A percentile compares a stretch with the other conserved stretches of the same genome.
These are phyloP conservation scores for Leccinum variicolor DNA, from an alignment of 768 basidiomycete species.

Conservation along the genomic window DNA sequence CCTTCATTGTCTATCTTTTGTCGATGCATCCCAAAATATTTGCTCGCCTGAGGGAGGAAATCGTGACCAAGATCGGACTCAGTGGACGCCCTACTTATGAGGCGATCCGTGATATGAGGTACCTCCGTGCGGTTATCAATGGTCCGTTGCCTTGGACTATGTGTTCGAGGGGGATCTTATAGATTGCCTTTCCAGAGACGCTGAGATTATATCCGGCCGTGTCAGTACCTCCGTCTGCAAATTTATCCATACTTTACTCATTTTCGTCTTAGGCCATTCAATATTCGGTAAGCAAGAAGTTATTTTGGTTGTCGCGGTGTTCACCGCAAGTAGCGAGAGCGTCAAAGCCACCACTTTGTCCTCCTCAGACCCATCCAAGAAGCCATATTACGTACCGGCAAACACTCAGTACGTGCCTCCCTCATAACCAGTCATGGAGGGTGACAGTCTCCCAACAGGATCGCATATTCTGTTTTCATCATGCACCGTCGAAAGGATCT, in stretches of 20 bases:
- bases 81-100: constrained; percentile 48
- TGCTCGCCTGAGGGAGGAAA: constrained; percentile 50
- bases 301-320: not conserved
- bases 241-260: not conserved
- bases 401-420: constrained; percentile 35
- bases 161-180: not conserved
- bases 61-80: constrained; percentile 49
- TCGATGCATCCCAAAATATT: constrained; percentile 47
- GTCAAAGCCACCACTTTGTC: constrained; percentile 48
- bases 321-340: constrained; percentile 35
- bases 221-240: constrained; percentile 6
- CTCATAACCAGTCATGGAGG: not conserved
- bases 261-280: constrained; percentile 38
- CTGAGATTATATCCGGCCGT: constrained; percentile 55
- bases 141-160: constrained; percentile 32
- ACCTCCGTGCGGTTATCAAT: constrained; percentile 61
- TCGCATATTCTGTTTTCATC: constrained; percentile 53
- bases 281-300: constrained; percentile 35
- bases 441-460: constrained; percentile 23
- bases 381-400: constrained; percentile 33
- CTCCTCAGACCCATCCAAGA: constrained; percentile 20
- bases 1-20: constrained; percentile 42
- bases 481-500: constrained; percentile 66
- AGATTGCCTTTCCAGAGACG: constrained; percentile 37
- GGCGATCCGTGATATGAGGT: constrained; percentile 60